Percentiles rank a stretch among this genome's conserved stretches.
Evolutionary conservation across 257 asterid species (phyloP).

Genomic region (Solanum boliviense): DNA sequence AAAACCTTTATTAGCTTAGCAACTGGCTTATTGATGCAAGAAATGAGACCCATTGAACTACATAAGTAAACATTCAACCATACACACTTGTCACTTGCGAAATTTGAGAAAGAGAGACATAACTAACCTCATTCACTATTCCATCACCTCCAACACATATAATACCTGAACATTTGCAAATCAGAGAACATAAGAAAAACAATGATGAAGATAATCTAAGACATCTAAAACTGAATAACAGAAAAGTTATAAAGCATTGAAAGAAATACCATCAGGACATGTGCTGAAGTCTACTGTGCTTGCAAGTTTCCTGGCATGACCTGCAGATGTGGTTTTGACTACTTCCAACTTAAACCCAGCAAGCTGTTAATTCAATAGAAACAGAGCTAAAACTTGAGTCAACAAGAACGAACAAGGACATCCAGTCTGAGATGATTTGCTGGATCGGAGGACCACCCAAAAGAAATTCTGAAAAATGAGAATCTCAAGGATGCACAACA

Average conservation of each 20-base stretch:
- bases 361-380: constrained; percentile 43
- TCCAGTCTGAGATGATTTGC: neutral
- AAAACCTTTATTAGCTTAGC: neutral
- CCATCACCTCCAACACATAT: constrained; percentile 99
- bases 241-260: constrained; percentile 5
- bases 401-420: neutral
- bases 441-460: neutral
- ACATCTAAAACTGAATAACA: constrained; percentile 2
- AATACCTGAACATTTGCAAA: constrained; percentile 50
- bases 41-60: neutral
- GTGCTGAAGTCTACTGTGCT: constrained; percentile 80
- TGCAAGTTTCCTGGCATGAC: constrained; percentile 95
- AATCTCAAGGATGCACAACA: neutral
- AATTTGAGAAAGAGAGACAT: neutral
- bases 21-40: neutral
- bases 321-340: constrained; percentile 89
- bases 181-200: neutral
- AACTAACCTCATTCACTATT: constrained; percentile 83
- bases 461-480: neutral
- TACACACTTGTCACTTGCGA: neutral
- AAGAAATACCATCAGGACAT: constrained; percentile 85
- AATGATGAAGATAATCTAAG: constrained; percentile 4
- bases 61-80: neutral
- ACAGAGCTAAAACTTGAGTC: neutral
- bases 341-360: constrained; percentile 96